Conservation (phyloP, 2,329 filamentous ascomycete genomes). For the Ceratocystis cacaofunesta region DNA sequence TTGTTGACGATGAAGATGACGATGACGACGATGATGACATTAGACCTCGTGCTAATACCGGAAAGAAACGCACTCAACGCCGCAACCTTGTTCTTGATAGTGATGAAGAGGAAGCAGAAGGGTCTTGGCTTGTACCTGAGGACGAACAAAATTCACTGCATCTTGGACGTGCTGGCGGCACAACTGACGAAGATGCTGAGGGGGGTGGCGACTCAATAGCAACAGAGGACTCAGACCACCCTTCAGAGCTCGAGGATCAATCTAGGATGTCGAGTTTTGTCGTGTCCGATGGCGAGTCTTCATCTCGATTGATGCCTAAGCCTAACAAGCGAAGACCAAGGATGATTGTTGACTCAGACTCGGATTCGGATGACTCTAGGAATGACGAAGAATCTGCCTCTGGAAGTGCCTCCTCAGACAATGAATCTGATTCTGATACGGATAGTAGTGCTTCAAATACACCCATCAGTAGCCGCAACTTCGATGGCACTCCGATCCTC, state of each 20-base stretch:
- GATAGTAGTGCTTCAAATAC: neutral
- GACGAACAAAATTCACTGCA: slow-evolving; percentile 43
- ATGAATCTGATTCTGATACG: slow-evolving; percentile 23
- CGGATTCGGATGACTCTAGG: slow-evolving; percentile 21
- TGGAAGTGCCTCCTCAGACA: neutral
- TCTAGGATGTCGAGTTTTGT: slow-evolving; percentile 43
- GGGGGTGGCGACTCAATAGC: slow-evolving; percentile 68
- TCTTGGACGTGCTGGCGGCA: slow-evolving; percentile 67
- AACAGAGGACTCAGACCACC: slow-evolving; percentile 49
- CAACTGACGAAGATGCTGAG: slow-evolving; percentile 77
- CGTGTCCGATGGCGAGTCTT: slow-evolving; percentile 33
- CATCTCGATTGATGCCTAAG: slow-evolving; percentile 19
- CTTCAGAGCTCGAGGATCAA: slow-evolving; percentile 40
- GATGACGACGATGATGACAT: slow-evolving; percentile 15
- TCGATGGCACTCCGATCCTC: slow-evolving; percentile 29
- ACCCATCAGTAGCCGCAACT: neutral
- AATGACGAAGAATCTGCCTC: neutral
- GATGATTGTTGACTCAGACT: slow-evolving; percentile 16
- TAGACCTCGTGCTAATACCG: slow-evolving; percentile 18
- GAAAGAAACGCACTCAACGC: slow-evolving; percentile 26
- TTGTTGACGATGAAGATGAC: slow-evolving; percentile 21
- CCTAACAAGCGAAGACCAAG: neutral
- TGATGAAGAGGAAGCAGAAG: slow-evolving; percentile 53
- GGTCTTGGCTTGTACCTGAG: slow-evolving; percentile 65
- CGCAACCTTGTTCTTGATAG: slow-evolving; percentile 49